These are phyloP conservation scores for Malus domestica DNA, from an alignment of 306 rosid genomes.

Conservation along the genomic window DNA sequence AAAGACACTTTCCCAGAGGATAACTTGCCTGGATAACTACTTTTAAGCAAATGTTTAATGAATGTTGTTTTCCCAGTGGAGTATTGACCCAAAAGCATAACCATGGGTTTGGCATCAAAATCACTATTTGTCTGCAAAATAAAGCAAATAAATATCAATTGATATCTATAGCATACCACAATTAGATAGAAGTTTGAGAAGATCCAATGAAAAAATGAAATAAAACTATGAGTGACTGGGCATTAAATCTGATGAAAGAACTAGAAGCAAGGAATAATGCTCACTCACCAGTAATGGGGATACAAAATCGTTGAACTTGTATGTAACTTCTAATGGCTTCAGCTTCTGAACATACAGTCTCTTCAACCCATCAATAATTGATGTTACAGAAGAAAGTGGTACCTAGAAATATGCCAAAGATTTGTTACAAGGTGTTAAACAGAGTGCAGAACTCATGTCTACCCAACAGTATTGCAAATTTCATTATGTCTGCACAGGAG, in stretches of 20 bases:
- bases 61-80: conserved; percentile 98
- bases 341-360: conserved; percentile 79
- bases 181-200: neutral
- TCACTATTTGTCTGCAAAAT: conserved; percentile 77
- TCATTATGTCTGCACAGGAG: neutral
- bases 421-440: neutral
- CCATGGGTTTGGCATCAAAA: conserved; percentile 97
- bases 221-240: neutral
- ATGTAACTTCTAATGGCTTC: conserved; percentile 84
- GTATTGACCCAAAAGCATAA: conserved; percentile 95
- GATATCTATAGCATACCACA: neutral
- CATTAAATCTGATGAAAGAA: neutral
- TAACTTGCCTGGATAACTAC: conserved; percentile 80
- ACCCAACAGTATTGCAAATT: neutral
- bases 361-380: conserved; percentile 82
- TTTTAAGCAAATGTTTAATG: conserved; percentile 75
- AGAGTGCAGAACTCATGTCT: neutral
- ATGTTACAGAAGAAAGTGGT: conserved; percentile 73
- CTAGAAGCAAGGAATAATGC: neutral
- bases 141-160: conserved; percentile 4
- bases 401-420: conserved; percentile 32
- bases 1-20: neutral
- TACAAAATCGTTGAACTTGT: conserved; percentile 71
- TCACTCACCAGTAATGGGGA: conserved; percentile 70
- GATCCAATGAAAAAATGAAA: neutral